Evolutionary conservation across 306 rosid genomes (phyloP).

Genomic region (Herpetospermum pedunculosum): DNA sequence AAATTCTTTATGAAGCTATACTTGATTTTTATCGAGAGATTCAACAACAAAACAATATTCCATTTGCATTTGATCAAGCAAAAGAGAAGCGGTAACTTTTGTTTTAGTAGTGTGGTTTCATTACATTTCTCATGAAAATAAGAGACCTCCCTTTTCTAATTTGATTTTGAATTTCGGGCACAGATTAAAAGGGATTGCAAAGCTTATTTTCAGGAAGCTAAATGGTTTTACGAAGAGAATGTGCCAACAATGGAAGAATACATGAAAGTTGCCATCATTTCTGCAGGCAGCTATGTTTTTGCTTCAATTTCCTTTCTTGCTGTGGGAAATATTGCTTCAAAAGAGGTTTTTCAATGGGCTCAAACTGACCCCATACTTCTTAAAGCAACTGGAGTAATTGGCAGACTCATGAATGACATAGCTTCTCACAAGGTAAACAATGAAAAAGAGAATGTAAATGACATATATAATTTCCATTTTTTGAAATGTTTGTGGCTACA

Average conservation of each 20-base stretch:
- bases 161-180: conserved; percentile 3
- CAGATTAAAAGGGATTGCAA: not conserved
- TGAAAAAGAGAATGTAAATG: no score
- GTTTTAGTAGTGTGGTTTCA: not conserved
- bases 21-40: conserved; percentile 8
- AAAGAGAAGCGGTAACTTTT: conserved; percentile 15
- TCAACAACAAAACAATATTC: conserved; percentile 1
- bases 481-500: no score
- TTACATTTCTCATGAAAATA: not conserved
- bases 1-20: not conserved
- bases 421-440: not conserved
- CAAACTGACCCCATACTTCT: not conserved
- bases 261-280: not conserved
- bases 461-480: no score
- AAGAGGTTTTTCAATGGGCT: conserved; percentile 4
- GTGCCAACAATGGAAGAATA: conserved; percentile 27
- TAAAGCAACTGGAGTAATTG: not conserved
- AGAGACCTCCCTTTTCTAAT: not conserved
- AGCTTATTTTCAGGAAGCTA: not conserved
- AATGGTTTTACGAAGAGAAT: conserved; percentile 5
- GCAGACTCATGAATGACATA: not conserved
- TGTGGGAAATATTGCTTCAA: not conserved
- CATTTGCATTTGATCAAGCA: not conserved
- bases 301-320: not conserved
- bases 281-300: not conserved